Base-by-base conservation (phyloP, 2,329 filamentous ascomycete species). In the Fusarium sp. region DNA sequence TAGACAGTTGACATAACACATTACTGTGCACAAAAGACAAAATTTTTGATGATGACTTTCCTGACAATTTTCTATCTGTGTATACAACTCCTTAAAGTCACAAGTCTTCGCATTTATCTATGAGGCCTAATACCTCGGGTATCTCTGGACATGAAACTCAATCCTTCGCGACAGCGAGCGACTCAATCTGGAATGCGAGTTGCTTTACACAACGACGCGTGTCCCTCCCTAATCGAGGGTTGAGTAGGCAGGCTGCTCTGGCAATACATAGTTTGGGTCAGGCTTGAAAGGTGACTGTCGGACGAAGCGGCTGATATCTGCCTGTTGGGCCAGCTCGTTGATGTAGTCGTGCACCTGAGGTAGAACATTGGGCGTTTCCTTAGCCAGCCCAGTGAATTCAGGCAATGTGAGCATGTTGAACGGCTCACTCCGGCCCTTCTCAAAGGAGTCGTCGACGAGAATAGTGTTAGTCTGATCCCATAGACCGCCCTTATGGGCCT, bases 401-500 rank as follows among this genome's bases (percentile, higher is more conserved):
- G 94, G 92, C 22, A 98, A 85, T 68, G 89, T 83, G 11, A 98
- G 80, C 22, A 96, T 84, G 73, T 98, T 98, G 80, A 88, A 87
- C 1, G 96, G 96, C 78, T 99, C 93, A 56, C 86, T 90, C 26
- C 87, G 84, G 1, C 90, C 94, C 82, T 98, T 99, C 74, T 94
- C 85, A 2, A 80, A 73, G 30, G 90, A 92, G 79, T 98, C 96
- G 71, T 99, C 96, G 39, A 98, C 89, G 26, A 99, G 83, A 8
- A 98, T 85, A 0, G 96, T 98, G 78, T 98, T 97, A 50, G 85
- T 85, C 79, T 97, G 94, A 71, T 89, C 86, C 91, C 94, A 98
- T 14, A 77, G 72, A 15, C 74, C 78, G 24, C 79, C 83, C 20
- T 65, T 54, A 1, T 71, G 76, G 15, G 74, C 76, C 33, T 74